Evolutionary conservation across 176 grass and related monocot genomes (phyloP).

Genomic region (sorghum (Sorghum bicolor)): Sorghum_bicolor_NCBIv3 NC_012871.2:71628001-71628500

Average conservation of each 20-base stretch:
- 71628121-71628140: not conserved
- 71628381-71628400: too few species aligned
- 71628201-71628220: conserved; percentile 1
- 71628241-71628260: too few species aligned
- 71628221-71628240: too few species aligned
- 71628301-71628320: too few species aligned
- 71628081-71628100: not conserved
- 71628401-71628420: too few species aligned
- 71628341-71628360: too few species aligned
- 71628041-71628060: not conserved
- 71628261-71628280: too few species aligned
- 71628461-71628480: conserved; percentile 15
- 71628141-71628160: not conserved
- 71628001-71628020: not conserved
- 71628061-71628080: not conserved
- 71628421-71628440: too few species aligned
- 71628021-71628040: not conserved
- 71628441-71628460: not conserved
- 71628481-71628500: not conserved
- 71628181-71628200: not conserved
- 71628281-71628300: too few species aligned
- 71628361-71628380: too few species aligned
- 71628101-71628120: not conserved
- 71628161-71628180: not conserved
- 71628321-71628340: too few species aligned